phyloP scores from a whole-genome alignment of 2,329 filamentous ascomycete genomes.

The Colletotrichum shisoi region DNA sequence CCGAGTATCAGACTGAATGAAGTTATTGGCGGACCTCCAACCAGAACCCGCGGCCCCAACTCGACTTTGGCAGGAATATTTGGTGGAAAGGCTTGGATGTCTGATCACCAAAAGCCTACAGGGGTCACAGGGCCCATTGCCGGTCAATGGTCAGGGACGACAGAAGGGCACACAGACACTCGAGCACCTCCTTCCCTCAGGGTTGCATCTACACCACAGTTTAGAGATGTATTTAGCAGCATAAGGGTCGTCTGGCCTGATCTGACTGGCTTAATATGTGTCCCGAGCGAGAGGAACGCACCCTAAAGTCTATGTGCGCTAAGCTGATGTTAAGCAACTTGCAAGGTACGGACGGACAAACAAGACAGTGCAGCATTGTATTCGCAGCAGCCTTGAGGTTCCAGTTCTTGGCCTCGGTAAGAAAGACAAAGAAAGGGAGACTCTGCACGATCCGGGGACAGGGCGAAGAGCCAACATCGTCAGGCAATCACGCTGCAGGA shows the following conservation, averaged over 20 bases:
- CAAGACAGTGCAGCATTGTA: slow-evolving; percentile 6
- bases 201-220: slow-evolving; percentile 12
- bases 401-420: background rate
- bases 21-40: background rate
- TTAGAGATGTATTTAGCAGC: background rate
- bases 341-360: background rate
- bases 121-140: slow-evolving; percentile 1
- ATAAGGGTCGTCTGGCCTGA: slow-evolving; percentile 25
- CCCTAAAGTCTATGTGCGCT: slow-evolving; percentile 11
- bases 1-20: background rate
- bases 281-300: slow-evolving; percentile 35
- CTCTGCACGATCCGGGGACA: slow-evolving; percentile 3
- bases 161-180: slow-evolving; percentile 19
- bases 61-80: background rate
- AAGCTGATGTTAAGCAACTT: background rate
- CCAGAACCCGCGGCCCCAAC: background rate
- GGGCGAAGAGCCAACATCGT: background rate
- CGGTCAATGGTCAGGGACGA: background rate
- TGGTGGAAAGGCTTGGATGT: slow-evolving; percentile 26
- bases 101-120: slow-evolving; percentile 17
- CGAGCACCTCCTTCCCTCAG: background rate
- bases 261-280: slow-evolving; percentile 20
- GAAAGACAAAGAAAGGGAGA: background rate
- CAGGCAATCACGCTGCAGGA: slow-evolving; percentile 1
- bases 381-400: too few species aligned